A percentile compares a stretch with the other conserved stretches of the same genome.
Conservation (phyloP, 2,329 filamentous ascomycete genomes). For the Diaporthe sp. region DNA sequence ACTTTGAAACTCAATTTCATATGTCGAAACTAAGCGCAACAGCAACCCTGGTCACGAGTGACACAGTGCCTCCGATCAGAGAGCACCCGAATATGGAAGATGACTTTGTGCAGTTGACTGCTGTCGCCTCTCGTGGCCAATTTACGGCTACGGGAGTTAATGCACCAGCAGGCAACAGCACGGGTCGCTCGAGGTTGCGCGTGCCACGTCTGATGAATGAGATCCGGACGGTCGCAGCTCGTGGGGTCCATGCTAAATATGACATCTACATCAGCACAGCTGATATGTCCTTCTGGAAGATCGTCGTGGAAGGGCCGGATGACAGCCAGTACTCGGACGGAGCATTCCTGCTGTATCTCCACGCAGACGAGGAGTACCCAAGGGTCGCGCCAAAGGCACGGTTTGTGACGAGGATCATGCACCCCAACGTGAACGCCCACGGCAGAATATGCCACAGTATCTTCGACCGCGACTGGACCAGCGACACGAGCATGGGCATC, state of each 20-base stretch:
- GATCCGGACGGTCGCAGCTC: conserved; percentile 10
- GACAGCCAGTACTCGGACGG: conserved; percentile 63
- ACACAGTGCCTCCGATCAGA: conserved; percentile 16
- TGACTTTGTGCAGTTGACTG: conserved; percentile 15
- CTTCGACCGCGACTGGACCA: conserved; percentile 43
- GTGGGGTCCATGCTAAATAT: conserved; percentile 15
- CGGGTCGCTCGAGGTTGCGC: neutral
- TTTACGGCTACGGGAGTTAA: neutral
- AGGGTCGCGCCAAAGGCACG: conserved; percentile 85
- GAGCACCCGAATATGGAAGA: conserved; percentile 18
- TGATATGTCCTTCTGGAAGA: conserved; percentile 56
- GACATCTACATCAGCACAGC: conserved; percentile 55
- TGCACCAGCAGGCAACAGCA: neutral
- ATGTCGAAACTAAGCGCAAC: neutral
- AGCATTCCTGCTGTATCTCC: conserved; percentile 81
- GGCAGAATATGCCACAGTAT: conserved; percentile 75
- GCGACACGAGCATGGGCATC: conserved; percentile 42
- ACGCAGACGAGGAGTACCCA: conserved; percentile 82
- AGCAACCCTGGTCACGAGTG: conserved; percentile 16
- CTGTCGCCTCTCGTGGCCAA: neutral
- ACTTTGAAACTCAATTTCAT: neutral
- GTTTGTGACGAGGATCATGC: conserved; percentile 84
- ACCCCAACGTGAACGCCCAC: conserved; percentile 83
- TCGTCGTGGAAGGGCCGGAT: conserved; percentile 51
- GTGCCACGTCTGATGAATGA: conserved; percentile 27